These are phyloP conservation scores for Chytriomyces confervae DNA, from an alignment of 192 early-diverging fungal species.

Conservation along the genomic window DNA sequence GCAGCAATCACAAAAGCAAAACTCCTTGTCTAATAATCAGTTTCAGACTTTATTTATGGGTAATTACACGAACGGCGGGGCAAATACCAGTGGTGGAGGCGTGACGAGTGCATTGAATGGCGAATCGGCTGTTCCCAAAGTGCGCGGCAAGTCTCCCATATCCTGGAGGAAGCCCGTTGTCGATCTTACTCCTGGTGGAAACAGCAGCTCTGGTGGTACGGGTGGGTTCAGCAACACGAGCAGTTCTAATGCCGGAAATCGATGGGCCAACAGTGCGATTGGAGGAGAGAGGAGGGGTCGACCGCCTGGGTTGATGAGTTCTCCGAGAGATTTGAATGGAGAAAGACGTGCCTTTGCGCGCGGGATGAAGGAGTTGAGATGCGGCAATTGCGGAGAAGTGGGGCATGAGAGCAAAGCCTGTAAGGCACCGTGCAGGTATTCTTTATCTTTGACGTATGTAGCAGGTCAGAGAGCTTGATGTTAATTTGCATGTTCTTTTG, in stretches of 20 bases:
- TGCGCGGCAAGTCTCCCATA: not conserved
- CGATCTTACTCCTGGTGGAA: not conserved
- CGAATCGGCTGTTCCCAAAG: not conserved
- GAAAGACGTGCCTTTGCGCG: constrained; percentile 20
- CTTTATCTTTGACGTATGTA: not conserved
- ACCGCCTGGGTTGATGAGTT: constrained; percentile 14
- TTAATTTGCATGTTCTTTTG: not conserved
- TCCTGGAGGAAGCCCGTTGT: not conserved
- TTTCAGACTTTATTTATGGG: not conserved
- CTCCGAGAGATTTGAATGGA: not conserved
- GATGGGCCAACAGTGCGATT: constrained; percentile 8
- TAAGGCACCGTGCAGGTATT: constrained; percentile 24
- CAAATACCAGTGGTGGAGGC: not conserved
- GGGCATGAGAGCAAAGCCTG: constrained; percentile 18
- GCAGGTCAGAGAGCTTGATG: not conserved
- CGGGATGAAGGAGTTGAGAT: constrained; percentile 6
- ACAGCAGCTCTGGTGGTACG: not conserved
- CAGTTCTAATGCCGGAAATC: not conserved
- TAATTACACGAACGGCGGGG: not conserved
- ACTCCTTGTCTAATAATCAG: not conserved
- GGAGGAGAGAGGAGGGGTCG: constrained; percentile 13
- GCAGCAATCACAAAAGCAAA: constrained; percentile 9
- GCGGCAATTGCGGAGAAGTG: constrained; percentile 26
- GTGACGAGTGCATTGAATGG: not conserved
- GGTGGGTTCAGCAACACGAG: not conserved